Base-by-base conservation (phyloP, 345 rosid genomes). In the Angophora floribunda region DNA sequence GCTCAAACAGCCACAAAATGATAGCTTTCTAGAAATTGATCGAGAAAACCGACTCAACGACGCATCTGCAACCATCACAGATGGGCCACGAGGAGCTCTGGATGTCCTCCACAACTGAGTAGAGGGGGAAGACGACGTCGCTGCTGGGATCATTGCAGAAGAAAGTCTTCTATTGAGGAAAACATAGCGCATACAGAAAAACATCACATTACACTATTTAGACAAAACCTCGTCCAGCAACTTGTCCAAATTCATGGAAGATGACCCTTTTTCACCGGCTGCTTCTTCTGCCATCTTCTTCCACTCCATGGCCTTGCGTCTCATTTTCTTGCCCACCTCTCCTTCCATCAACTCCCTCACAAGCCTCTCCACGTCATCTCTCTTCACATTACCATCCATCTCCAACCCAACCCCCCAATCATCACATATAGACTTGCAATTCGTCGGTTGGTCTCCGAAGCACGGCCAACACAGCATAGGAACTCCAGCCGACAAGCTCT, bases 321-420 rank as follows among this genome's bases (percentile, higher is more conserved):
- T 82, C 86, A 93, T 57, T 24, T 82, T 85, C 85, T 86, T 86
- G 8, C 92, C 92, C 32, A 50, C 85, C 22, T 87, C 91, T 30
- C 92, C 93, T 5, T 87, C 94, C 91, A 92, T 90, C 11, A 91
- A 9, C 63, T 93, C 92, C 55, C 52, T 91, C 44, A 92, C 92
- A 41, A 89, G 87, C 32, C 15, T 85, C 86, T 92, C 89, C 28
- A 93, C 91, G 52, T 85, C 88, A 26, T 91, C 91, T 55, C 93
- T 91, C 85, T 86, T 92, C 15, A 89, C 94, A 30, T 92, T 65
- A 9, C 30, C 84, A 55, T 30, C 44, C 36, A 67, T 67, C 78
- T 67, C 78, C 78, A 67, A 67, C 22, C 95, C 93, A 9, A 91
- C 78, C 55, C 86, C 90, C 94, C 93, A 92, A 22, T 90, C 88